Conservation (phyloP, 1,284 basidiomycete genomes). For the Earliella scabrosa region DNA sequence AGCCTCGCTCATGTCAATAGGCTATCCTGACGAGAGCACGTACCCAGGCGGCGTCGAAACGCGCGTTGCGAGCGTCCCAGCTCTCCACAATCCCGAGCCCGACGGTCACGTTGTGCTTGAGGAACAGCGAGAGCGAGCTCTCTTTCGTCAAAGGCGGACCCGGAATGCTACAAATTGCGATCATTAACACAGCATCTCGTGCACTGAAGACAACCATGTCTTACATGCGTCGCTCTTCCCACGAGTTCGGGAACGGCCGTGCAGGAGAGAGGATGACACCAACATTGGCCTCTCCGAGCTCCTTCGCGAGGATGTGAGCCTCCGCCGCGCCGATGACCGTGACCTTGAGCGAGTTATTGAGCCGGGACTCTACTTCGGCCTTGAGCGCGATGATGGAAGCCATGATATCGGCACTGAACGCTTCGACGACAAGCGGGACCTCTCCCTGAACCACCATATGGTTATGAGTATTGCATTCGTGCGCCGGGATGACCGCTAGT, state of each 20-base stretch:
- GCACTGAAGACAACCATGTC: constrained; percentile 27
- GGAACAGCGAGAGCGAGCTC: constrained; percentile 57
- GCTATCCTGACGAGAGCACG: constrained; percentile 6
- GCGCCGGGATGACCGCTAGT: too few relatives aligned
- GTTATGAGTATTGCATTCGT: too few relatives aligned
- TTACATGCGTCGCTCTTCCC: constrained; percentile 72
- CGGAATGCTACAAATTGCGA: constrained; percentile 49
- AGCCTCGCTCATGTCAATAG: not conserved
- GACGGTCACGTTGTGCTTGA: constrained; percentile 67
- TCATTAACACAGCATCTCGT: constrained; percentile 9
- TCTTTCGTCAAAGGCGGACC: constrained; percentile 71
- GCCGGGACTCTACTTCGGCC: constrained; percentile 58
- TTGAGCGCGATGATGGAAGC: constrained; percentile 75
- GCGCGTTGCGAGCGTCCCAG: constrained; percentile 68
- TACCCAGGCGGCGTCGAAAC: constrained; percentile 77
- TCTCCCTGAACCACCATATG: constrained; percentile 36
- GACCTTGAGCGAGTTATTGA: constrained; percentile 54
- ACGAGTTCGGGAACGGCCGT: constrained; percentile 65
- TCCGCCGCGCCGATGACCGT: constrained; percentile 78
- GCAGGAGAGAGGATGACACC: constrained; percentile 73
- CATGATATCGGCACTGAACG: constrained; percentile 75
- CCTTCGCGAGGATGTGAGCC: constrained; percentile 72
- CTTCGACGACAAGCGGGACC: constrained; percentile 68
- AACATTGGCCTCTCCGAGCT: constrained; percentile 69
- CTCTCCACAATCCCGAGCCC: constrained; percentile 64